These are phyloP conservation scores for Corrigiola litoralis DNA, from an alignment of 179 eudicot genomes.

Conservation along the genomic window DNA sequence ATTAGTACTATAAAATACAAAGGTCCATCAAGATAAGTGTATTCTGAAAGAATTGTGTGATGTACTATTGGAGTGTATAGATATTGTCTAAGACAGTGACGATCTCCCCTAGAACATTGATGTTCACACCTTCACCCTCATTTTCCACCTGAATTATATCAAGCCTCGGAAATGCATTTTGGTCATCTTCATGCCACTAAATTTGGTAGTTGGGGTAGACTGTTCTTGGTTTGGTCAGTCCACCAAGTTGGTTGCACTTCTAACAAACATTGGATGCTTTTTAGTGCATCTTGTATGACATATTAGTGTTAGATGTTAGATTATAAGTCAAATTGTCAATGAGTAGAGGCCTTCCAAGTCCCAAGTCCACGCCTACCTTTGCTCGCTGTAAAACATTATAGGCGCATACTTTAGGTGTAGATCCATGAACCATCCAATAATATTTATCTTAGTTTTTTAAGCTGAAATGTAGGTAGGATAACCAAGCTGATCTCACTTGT, in stretches of 20 bases:
- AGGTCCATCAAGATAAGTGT: no score
- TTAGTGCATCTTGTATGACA: constrained; percentile 8
- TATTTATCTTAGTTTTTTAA: neutral
- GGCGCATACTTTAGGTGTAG: constrained; percentile 13
- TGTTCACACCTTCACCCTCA: no score
- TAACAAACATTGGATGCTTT: constrained; percentile 16
- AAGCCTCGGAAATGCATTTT: neutral
- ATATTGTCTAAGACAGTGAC: neutral
- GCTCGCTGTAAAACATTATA: neutral
- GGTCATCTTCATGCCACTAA: neutral
- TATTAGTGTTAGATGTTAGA: neutral
- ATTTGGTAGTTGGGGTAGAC: constrained; percentile 21
- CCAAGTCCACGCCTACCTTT: neutral
- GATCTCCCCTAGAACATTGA: neutral
- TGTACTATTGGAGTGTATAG: no score
- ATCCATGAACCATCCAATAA: constrained; percentile 22
- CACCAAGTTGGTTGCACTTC: constrained; percentile 4
- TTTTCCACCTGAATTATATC: no score
- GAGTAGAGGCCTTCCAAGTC: constrained; percentile 2
- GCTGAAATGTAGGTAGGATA: neutral
- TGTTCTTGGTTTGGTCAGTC: constrained; percentile 9
- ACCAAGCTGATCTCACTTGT: constrained; percentile 2
- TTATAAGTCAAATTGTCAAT: constrained; percentile 22
- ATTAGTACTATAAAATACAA: no score
- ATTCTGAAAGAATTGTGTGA: no score